Base-by-base conservation (phyloP, 106 monocot species). In the Gastrodia elata region DNA sequence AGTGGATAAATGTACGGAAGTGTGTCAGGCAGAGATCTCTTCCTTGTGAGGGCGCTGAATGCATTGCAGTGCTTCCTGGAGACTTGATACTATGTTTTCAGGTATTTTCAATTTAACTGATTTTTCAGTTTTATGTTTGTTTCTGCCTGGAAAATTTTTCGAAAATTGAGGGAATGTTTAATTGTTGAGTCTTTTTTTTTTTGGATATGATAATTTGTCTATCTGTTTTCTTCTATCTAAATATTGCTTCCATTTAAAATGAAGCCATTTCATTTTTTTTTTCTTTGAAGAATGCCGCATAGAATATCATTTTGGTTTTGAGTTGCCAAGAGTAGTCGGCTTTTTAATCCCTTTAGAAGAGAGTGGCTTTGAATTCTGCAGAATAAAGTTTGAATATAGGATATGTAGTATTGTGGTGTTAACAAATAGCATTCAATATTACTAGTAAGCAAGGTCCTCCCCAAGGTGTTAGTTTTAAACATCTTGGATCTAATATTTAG, bases 41-140 rank as follows among this genome's bases (percentile, higher is more conserved):
- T 80, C 98, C 98, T 64, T 98, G 98, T 42, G 98, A 93, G 82
- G 81, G 88, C 73, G 74, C 81, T 36, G 98, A 98, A 77, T 98
- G 98, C 80, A 83, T 88, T 68, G 91, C 86, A 44, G 85, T 98
- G 13, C 93, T 98, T 72, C 91, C 93, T 75, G 93, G 93, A 71
- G 98, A 98, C 26, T 91, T 98, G 56, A 85, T 98, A 49, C 91
- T 98, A 36, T 98, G 98, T 71, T 98, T 98, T 77, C 98, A 94
- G 94, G 94, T 94, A 30, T 71, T 71, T 13, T 68, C 46, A 10
- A 77, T 28, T 46, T 72, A 15, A 20, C 24, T 64, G 34, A 38
- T 1, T 67, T 27, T 20, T 67, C 18, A 67, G 5, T 67, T 38
- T 61, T 61, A 28, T 61, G 26, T 65, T 20, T 33, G n/a, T 65